Evolutionary conservation across 1,284 basidiomycete species (phyloP), one percentile per base, ranked within the genome.

Genomic region (Chalciporus sp.): DNA sequence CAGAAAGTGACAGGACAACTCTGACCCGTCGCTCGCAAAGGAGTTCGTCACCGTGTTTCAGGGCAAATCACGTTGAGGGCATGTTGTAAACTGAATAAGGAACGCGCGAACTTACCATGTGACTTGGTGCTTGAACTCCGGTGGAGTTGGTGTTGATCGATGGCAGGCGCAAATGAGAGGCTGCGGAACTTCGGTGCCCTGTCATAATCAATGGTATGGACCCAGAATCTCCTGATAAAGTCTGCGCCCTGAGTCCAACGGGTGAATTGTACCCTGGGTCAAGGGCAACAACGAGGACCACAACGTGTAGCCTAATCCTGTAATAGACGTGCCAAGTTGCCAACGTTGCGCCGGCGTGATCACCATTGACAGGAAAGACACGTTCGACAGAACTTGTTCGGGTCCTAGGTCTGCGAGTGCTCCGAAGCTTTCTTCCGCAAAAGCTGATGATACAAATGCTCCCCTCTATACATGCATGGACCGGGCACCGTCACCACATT

Each of bases 21-120:
- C 31, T 16, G 4, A 42, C 35, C 35, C 28, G 23, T 31, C 14
- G 20, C 31, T 42, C 5, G 23, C 28, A 37, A 7, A 42, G 19
- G 10, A 17, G 12, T n/a, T 43, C 63, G 64, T 64, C n/a, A n/a
- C n/a, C 53, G 45, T 42, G 56, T 45, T 62, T 49, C 31, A n/a
- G 35, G 8, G 7, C n/a, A n/a, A 37, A 37, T 17, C 35, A 17
- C 35, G 35, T 37, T 17, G 35, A 37, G n/a, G 35, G 35, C 61
- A 52, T 60, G 62, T 27, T 62, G 56, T 2, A 23, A n/a, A 12
- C 54, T 20, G 23, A 63, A 60, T 23, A 35, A 19, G 45, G 35
- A 49, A 43, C 27, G 33, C 2, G 43, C 27, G 16, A n/a, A 35
- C 33, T 31, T 17, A 50, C 47, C 7, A 9, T 31, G 35, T 14